A percentile compares a stretch with the other conserved stretches of the same genome.
These are phyloP conservation scores for Botryobasidium botryosum DNA, from an alignment of 768 basidiomycete genomes.

Conservation along the genomic window DNA sequence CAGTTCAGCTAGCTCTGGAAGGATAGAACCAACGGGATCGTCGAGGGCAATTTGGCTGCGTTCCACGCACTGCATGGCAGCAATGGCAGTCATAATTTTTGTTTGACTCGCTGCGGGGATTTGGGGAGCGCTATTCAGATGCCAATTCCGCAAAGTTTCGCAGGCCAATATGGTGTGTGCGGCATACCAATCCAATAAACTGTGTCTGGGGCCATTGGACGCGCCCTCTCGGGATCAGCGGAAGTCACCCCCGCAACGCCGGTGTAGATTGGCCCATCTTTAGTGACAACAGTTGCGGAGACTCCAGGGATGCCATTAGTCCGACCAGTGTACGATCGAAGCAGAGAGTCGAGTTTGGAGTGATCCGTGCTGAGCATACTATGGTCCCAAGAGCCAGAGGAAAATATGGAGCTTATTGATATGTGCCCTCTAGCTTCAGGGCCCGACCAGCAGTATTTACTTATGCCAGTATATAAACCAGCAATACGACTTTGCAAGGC, in stretches of 20 bases:
- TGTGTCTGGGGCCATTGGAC: neutral
- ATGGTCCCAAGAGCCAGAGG: too few species aligned
- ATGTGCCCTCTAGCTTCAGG: too few species aligned
- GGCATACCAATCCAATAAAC: neutral
- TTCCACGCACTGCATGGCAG: too few species aligned
- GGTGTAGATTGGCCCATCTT: neutral
- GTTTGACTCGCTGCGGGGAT: neutral
- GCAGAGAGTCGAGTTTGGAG: too few species aligned
- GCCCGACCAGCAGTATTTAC: too few species aligned
- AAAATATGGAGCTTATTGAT: too few species aligned
- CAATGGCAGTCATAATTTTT: slow-evolving; percentile 1
- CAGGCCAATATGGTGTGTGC: neutral
- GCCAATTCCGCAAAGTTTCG: neutral
- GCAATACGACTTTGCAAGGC: too few species aligned
- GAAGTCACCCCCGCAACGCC: neutral
- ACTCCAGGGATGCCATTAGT: too few species aligned
- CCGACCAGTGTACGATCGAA: too few species aligned
- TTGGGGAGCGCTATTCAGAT: neutral
- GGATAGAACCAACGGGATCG: neutral
- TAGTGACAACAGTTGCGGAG: neutral
- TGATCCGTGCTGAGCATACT: too few species aligned
- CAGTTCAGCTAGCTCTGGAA: neutral
- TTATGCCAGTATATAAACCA: too few species aligned
- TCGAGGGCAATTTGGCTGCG: neutral
- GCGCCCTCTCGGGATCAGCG: neutral